Evolutionary conservation across 2,329 filamentous ascomycete species (phyloP).

Genomic region (Colletotrichum lindemuthianum): DNA sequence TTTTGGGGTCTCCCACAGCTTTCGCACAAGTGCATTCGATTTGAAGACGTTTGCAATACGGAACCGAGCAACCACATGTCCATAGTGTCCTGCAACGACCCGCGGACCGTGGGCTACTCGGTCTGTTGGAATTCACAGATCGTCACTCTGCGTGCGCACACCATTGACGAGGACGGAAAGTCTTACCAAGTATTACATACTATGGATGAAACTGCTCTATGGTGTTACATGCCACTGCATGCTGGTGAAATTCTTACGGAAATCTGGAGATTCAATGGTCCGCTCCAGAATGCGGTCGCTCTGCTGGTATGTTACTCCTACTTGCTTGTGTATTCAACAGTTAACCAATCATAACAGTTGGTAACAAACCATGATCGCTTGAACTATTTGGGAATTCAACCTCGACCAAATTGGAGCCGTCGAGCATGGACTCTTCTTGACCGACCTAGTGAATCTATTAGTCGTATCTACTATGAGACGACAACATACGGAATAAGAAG

Average conservation of each 20-base stretch:
- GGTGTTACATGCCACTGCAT: slow-evolving; percentile 6
- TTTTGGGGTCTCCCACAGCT: slow-evolving; percentile 10
- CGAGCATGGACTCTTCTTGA: slow-evolving; percentile 7
- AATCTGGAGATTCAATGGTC: slow-evolving; percentile 9
- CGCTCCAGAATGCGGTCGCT: background rate
- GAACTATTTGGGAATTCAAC: slow-evolving; percentile 3
- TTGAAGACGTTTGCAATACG: background rate
- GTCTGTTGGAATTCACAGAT: slow-evolving; percentile 6
- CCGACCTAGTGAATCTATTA: background rate
- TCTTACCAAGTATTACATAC: background rate
- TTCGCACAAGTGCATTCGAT: background rate
- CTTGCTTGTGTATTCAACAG: background rate
- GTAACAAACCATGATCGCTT: slow-evolving; percentile 7
- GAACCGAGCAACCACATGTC: slow-evolving; percentile 9
- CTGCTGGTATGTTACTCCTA: slow-evolving; percentile 1
- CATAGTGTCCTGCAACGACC: background rate
- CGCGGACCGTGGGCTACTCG: slow-evolving; percentile 5
- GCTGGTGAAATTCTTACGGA: slow-evolving; percentile 1
- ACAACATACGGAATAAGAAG: background rate
- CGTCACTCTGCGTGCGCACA: slow-evolving; percentile 2
- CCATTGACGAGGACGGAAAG: background rate
- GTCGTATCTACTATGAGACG: slow-evolving; percentile 2
- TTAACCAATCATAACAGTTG: slow-evolving; percentile 1
- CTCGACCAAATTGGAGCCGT: background rate
- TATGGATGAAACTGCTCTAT: slow-evolving; percentile 5